Conservation (phyloP, 2,329 filamentous ascomycete species). For the Clonostachys chloroleuca region DNA sequence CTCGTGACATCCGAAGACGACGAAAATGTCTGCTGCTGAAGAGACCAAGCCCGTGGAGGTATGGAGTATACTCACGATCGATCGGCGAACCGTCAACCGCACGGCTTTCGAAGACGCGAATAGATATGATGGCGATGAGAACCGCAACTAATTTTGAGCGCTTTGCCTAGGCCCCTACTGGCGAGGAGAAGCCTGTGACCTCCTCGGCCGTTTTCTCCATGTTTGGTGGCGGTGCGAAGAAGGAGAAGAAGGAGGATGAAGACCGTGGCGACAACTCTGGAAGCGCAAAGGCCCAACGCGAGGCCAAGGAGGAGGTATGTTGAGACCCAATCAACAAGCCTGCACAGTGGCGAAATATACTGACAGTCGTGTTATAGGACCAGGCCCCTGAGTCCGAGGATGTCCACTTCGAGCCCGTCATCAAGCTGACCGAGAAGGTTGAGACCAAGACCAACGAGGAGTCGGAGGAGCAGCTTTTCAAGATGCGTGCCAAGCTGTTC, state of each 20-base stretch:
- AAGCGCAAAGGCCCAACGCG: slow-evolving; percentile 75
- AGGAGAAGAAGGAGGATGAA: slow-evolving; percentile 86
- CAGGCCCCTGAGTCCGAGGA: slow-evolving; percentile 85
- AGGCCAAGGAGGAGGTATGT: slow-evolving; percentile 55
- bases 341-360: background rate
- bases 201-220: slow-evolving; percentile 84
- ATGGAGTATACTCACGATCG: too few relatives aligned
- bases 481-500: slow-evolving; percentile 99
- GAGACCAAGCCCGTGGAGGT: slow-evolving; percentile 30
- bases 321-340: slow-evolving; percentile 1
- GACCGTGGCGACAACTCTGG: slow-evolving; percentile 85
- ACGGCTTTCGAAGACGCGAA: too few relatives aligned
- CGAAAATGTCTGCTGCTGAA: slow-evolving; percentile 43
- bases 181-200: slow-evolving; percentile 37
- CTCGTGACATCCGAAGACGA: background rate
- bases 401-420: slow-evolving; percentile 95
- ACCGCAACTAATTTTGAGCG: too few relatives aligned
- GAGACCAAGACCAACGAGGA: slow-evolving; percentile 98
- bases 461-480: slow-evolving; percentile 94
- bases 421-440: slow-evolving; percentile 93
- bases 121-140: too few relatives aligned
- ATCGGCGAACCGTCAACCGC: too few relatives aligned
- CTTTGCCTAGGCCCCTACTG: slow-evolving; percentile 5
- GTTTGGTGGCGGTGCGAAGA: slow-evolving; percentile 97
- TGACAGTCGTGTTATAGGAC: slow-evolving; percentile 25